A percentile compares a stretch with the other conserved stretches of the same genome.
phyloP scores from a whole-genome alignment of 257 asterid species.

The Plantago elongata region DNA sequence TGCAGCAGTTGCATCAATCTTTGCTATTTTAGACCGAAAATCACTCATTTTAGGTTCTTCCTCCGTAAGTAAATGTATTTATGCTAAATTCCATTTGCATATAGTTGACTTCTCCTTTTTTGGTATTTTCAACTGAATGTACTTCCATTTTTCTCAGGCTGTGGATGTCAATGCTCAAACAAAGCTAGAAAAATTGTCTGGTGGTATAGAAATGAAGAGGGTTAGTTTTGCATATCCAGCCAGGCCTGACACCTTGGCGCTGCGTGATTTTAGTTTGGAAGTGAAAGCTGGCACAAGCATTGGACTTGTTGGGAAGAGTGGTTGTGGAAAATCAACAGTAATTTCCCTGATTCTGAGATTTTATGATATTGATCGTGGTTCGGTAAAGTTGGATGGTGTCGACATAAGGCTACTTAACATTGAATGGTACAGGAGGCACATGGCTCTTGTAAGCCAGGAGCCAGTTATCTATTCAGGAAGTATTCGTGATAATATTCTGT shows the following conservation, averaged over 20 bases:
- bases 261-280: conserved; percentile 54
- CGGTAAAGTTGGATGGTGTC: conserved; percentile 55
- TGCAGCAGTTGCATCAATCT: conserved; percentile 68
- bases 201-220: conserved; percentile 56
- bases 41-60: conserved; percentile 46
- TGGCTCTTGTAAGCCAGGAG: conserved; percentile 84
- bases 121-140: neutral
- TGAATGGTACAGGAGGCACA: conserved; percentile 57
- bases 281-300: conserved; percentile 66
- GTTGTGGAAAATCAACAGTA: conserved; percentile 83
- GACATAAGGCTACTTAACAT: conserved; percentile 54
- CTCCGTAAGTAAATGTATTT: conserved; percentile 30
- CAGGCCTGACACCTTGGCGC: conserved; percentile 40
- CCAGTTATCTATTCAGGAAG: conserved; percentile 76
- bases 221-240: conserved; percentile 68
- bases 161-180: conserved; percentile 29
- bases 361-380: conserved; percentile 56
- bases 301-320: conserved; percentile 80
- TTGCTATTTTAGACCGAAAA: conserved; percentile 59
- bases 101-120: neutral
- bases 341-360: conserved; percentile 68
- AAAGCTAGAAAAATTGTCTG: conserved; percentile 42
- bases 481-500: conserved; percentile 55
- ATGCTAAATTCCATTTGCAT: neutral
- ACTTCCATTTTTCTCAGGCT: conserved; percentile 24